Base-by-base conservation (phyloP, 176 grass and related monocot genomes). In the Musa schizocarpa region DNA sequence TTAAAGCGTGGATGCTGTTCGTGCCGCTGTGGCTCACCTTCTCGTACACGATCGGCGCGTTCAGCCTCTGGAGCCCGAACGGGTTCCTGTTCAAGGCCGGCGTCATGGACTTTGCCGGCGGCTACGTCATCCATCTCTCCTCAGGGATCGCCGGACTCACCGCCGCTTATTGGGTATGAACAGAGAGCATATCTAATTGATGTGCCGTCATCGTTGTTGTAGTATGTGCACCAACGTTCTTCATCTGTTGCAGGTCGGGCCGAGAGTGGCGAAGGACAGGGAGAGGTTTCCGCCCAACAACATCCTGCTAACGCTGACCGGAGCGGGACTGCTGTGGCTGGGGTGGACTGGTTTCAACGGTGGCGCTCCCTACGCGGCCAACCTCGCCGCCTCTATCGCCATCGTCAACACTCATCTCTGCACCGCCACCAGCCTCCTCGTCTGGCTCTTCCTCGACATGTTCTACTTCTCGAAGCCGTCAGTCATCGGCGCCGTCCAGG, bases 291-390 rank as follows among this genome's bases (percentile, higher is more conserved):
- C 86, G n/a, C 92, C 88, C 23, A 96, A 96, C 81, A 96, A 83
- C 80, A 89, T 96, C 54, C 72, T 85, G 1, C 55, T 92, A 7
- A 96, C 86, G 11, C 80, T 96, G 34, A 78, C 85, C 17, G 84
- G 89, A 23, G 92, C 92, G 1, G 92, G 92, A 1, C 65, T 96
- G 51, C 66, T 96, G 13, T 96, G 92, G 92, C 87, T 96, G 78
- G 92, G 92, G 0, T 96, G 86, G 92, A 85, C 88, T 10, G 92
- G 92, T 8, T 96, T 96, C 84, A 96, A 92, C 68, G 92, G 92
- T 11, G 92, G 86, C 8, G 92, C 84, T 8, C 86, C 92, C 0
- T 96, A 87, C 68, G 66, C 92, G 2, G 86, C 80, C 21, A 92
- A 85, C 74, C 64, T 83, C 53, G 89, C 89, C 50, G 76, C 86